These are phyloP conservation scores for Erodium texanum DNA, from an alignment of 441 rosid species.

Conservation along the genomic window DNA sequence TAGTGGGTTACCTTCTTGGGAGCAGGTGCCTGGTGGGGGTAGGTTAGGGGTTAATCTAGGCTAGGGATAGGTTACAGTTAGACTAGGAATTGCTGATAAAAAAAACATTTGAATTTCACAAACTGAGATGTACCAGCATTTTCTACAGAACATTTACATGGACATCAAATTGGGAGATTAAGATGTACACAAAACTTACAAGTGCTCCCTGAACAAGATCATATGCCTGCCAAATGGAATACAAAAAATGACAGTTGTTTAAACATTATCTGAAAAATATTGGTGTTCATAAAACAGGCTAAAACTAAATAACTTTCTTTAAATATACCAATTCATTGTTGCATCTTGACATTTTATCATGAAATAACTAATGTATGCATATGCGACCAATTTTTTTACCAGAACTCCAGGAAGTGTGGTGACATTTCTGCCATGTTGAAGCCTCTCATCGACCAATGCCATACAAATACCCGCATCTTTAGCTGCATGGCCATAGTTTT, in stretches of 20 bases:
- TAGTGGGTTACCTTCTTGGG: background rate
- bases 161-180: background rate
- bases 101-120: background rate
- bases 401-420: conserved; percentile 42
- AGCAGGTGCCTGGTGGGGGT: background rate
- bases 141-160: background rate
- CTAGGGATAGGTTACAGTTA: too few species aligned
- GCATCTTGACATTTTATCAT: background rate
- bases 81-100: too few species aligned
- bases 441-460: conserved; percentile 74
- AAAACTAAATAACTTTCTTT: background rate
- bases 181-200: conserved; percentile 40
- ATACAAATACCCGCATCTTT: conserved; percentile 29
- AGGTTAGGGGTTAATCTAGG: background rate
- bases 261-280: background rate
- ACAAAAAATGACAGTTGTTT: background rate
- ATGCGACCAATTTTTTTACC: conserved; percentile 34
- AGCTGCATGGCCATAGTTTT: conserved; percentile 18
- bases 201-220: conserved; percentile 87
- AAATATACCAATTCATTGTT: background rate
- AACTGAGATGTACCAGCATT: background rate
- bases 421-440: conserved; percentile 27
- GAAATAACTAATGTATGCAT: background rate
- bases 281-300: background rate
- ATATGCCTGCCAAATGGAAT: conserved; percentile 47